phyloP scores from a whole-genome alignment of 352 stramenopile species.

The Globisporangium splendens region DNA sequence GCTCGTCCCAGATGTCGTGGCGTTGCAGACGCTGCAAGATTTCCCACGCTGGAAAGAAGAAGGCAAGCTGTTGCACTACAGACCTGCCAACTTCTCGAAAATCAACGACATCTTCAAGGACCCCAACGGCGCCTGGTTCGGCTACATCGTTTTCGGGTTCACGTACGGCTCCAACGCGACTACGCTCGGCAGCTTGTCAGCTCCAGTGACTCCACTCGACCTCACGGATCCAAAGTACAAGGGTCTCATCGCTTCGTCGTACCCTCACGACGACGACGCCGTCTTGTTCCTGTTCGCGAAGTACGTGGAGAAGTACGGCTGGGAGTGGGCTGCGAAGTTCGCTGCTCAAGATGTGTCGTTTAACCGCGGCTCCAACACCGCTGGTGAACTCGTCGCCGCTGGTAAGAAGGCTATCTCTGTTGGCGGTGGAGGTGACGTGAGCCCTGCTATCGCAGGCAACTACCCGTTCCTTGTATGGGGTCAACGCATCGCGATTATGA shows the following conservation, averaged over 20 bases:
- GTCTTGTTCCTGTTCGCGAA: slow-evolving; percentile 39
- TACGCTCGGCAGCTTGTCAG: not conserved
- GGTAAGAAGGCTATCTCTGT: slow-evolving; percentile 33
- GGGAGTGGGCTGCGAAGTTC: slow-evolving; percentile 43
- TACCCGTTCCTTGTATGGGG: slow-evolving; percentile 34
- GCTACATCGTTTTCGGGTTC: slow-evolving; percentile 40
- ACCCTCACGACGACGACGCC: slow-evolving; percentile 52
- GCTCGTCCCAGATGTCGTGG: slow-evolving; percentile 37
- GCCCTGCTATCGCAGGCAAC: not conserved
- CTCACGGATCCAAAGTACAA: slow-evolving; percentile 32
- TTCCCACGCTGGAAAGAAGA: slow-evolving; percentile 41
- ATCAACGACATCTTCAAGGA: slow-evolving; percentile 46
- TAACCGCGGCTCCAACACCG: slow-evolving; percentile 27
- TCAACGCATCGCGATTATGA: slow-evolving; percentile 54
- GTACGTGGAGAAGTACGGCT: slow-evolving; percentile 54
- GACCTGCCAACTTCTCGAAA: slow-evolving; percentile 46
- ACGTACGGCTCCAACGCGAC: slow-evolving; percentile 35
- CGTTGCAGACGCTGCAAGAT: slow-evolving; percentile 54
- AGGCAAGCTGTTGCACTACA: slow-evolving; percentile 49
- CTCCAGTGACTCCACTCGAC: slow-evolving; percentile 22
- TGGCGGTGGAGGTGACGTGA: slow-evolving; percentile 2
- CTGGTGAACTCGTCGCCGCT: slow-evolving; percentile 19
- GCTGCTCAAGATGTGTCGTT: slow-evolving; percentile 34
- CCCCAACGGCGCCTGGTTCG: slow-evolving; percentile 27
- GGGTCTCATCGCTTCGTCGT: slow-evolving; percentile 37